These are phyloP conservation scores for Cynanchum wilfordii DNA, from an alignment of 257 asterid genomes.

Conservation along the genomic window DNA sequence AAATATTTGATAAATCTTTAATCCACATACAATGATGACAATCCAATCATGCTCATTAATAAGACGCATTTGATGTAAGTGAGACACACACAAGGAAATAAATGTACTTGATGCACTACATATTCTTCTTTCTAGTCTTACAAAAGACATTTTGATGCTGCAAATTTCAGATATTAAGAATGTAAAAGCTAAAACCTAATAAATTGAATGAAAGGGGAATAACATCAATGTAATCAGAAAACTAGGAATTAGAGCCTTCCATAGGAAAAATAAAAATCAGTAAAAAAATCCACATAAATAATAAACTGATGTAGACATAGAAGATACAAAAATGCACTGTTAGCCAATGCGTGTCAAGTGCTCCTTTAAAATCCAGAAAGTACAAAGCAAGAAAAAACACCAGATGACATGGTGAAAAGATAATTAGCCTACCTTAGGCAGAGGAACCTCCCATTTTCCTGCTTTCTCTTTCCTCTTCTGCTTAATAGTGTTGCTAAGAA, in stretches of 20 bases:
- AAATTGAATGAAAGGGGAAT: background rate
- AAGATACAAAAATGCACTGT: background rate
- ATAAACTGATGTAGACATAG: background rate
- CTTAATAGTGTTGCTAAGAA: constrained; percentile 88
- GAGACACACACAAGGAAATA: too few species aligned
- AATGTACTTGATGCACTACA: background rate
- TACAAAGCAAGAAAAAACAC: background rate
- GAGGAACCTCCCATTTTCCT: constrained; percentile 98
- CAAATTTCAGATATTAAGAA: background rate
- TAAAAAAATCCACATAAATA: background rate
- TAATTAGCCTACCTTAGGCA: constrained; percentile 66
- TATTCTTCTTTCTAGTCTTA: background rate
- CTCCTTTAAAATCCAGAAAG: background rate
- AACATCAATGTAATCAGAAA: background rate
- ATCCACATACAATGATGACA: background rate
- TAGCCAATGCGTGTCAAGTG: background rate
- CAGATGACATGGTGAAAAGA: background rate
- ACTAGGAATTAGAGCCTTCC: background rate
- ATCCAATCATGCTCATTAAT: too few species aligned
- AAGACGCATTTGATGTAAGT: too few species aligned
- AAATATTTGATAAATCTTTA: background rate
- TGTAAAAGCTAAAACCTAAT: background rate
- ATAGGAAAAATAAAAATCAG: background rate
- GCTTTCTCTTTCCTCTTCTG: constrained; percentile 97
- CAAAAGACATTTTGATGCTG: background rate